Conservation (phyloP, 2,329 filamentous ascomycete species). For the Cephalotrichum gorgonifer region DNA sequence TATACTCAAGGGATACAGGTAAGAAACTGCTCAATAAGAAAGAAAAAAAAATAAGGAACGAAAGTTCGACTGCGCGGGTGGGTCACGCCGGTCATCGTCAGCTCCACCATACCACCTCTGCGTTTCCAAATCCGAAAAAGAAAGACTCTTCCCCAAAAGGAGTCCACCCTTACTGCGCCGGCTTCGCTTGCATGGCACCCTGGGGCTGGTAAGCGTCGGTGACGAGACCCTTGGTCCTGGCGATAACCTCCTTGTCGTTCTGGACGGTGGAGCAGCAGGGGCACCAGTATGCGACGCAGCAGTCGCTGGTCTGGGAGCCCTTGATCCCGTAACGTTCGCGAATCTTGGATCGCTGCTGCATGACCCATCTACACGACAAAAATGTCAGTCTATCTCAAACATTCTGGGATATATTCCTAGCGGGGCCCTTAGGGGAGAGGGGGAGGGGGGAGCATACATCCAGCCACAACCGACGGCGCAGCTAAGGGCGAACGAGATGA, state of each 20-base stretch:
- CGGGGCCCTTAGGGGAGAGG: no score
- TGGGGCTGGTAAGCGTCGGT: constrained; percentile 25
- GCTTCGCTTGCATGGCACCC: constrained; percentile 25
- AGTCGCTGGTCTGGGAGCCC: constrained; percentile 37
- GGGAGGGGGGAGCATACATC: constrained; percentile 22
- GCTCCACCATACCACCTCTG: neutral
- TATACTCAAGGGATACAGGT: neutral
- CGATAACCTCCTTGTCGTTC: constrained; percentile 43
- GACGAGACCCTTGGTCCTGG: constrained; percentile 15
- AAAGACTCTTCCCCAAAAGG: neutral
- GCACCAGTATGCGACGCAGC: constrained; percentile 43
- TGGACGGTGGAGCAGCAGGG: constrained; percentile 46
- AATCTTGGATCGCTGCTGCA: constrained; percentile 43
- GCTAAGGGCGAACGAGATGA: constrained; percentile 26
- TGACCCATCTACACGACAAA: constrained; percentile 27
- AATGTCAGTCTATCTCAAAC: neutral
- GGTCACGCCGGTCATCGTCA: neutral
- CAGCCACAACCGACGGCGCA: constrained; percentile 30
- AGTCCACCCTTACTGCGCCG: constrained; percentile 3
- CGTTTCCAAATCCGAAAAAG: neutral
- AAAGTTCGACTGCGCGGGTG: neutral
- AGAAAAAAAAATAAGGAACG: neutral
- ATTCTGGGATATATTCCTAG: no score
- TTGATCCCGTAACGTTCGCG: constrained; percentile 42
- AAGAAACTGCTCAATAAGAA: neutral